Conservation (phyloP, 176 grass and related monocot genomes). For the Canna indica region DNA sequence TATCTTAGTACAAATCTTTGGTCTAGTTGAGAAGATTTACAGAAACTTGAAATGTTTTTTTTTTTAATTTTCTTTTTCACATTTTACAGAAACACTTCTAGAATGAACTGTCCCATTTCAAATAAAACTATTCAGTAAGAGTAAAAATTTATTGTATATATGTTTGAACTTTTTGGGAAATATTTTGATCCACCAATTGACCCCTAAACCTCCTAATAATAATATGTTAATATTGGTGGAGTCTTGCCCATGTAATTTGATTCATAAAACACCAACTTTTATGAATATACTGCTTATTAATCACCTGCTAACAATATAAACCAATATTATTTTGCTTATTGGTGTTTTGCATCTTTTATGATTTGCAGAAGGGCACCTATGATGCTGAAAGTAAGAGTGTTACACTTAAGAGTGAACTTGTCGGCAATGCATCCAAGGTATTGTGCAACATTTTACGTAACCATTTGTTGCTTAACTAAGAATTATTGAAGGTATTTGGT, state of each 20-base stretch:
- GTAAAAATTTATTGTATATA: too few relatives aligned
- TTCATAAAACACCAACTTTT: neutral
- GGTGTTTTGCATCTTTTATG: constrained; percentile 1
- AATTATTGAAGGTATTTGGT: neutral
- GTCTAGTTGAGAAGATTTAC: neutral
- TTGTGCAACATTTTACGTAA: neutral
- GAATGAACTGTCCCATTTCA: too few relatives aligned
- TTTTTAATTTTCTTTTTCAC: too few relatives aligned
- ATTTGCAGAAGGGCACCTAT: constrained; percentile 69
- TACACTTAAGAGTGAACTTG: constrained; percentile 60
- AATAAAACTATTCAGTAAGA: too few relatives aligned
- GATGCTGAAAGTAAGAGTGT: constrained; percentile 53
- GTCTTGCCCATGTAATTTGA: neutral
- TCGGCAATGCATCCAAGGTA: constrained; percentile 93
- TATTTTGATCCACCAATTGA: too few relatives aligned
- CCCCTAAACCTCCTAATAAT: too few relatives aligned
- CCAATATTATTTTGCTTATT: neutral
- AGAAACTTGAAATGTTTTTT: too few relatives aligned
- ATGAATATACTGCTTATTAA: neutral
- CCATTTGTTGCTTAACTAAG: neutral
- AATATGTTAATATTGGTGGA: too few relatives aligned
- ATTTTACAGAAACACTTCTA: too few relatives aligned
- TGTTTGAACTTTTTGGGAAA: too few relatives aligned
- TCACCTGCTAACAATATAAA: neutral
- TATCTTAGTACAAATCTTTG: too few relatives aligned